Percentiles rank a stretch among this genome's conserved stretches.
phyloP scores from a whole-genome alignment of 1,139 yeast species.

The Hansenula lynferdii region DNA sequence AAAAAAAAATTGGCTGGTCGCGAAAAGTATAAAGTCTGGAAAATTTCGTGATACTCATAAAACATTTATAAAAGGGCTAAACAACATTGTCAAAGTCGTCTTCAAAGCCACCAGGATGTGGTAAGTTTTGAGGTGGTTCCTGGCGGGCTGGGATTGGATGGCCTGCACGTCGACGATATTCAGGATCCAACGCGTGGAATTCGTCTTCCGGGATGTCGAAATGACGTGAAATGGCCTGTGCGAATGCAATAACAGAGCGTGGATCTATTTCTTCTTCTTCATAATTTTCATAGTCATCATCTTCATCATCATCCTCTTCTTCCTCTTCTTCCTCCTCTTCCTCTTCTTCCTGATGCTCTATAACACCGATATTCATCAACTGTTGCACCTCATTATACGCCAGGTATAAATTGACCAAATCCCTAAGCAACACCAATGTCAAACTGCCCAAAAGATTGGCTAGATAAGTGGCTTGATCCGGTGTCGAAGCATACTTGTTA shows the following conservation, averaged over 20 bases:
- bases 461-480: conserved; percentile 37
- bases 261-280: background rate
- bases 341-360: conserved; percentile 8
- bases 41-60: no score
- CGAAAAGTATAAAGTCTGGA: background rate
- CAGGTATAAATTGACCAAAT: conserved; percentile 29
- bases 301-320: background rate
- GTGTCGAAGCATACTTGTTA: conserved; percentile 24
- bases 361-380: conserved; percentile 25
- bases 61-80: no score
- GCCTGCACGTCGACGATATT: no score
- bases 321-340: no score
- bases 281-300: background rate
- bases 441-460: conserved; percentile 41
- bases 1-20: background rate
- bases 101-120: no score
- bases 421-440: conserved; percentile 35
- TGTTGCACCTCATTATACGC: conserved; percentile 32
- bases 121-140: no score
- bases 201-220: no score
- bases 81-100: no score
- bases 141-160: no score
- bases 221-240: no score
- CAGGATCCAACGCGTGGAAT: no score
- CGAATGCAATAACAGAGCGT: no score